Evolutionary conservation across 2,329 filamentous ascomycete genomes (phyloP).

Genomic region (Rutstroemia sydowiana): DNA sequence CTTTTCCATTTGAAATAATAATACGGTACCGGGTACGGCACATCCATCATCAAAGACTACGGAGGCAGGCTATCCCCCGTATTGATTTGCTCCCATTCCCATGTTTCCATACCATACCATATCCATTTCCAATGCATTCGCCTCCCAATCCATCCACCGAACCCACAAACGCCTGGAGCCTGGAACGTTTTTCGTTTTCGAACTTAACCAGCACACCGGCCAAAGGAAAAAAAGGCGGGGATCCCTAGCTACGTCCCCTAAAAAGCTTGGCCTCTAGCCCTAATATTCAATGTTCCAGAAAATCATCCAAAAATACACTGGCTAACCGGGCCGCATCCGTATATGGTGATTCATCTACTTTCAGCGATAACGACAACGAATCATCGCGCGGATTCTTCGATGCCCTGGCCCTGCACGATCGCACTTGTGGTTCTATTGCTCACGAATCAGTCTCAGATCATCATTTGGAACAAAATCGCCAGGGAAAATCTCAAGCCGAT

Average conservation of each 20-base stretch:
- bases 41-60: neutral
- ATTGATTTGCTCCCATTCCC: too few species aligned
- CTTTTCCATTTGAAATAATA: neutral
- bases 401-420: slow-evolving; percentile 13
- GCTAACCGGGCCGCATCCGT: slow-evolving; percentile 25
- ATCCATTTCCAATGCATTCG: neutral
- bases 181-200: neutral
- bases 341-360: slow-evolving; percentile 17
- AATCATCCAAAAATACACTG: slow-evolving; percentile 28
- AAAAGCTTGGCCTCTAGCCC: neutral
- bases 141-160: neutral
- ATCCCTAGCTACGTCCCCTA: too few species aligned
- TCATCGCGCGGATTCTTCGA: slow-evolving; percentile 9
- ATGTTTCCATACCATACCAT: too few species aligned
- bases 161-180: neutral
- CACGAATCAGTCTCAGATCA: neutral
- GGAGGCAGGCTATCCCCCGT: too few species aligned
- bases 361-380: slow-evolving; percentile 1
- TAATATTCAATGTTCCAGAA: slow-evolving; percentile 21
- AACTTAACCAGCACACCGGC: neutral
- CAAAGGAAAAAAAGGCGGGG: slow-evolving; percentile 1
- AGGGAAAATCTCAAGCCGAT: neutral
- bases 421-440: slow-evolving; percentile 19
- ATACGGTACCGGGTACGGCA: too few species aligned
- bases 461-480: neutral